A percentile compares a stretch with the other conserved stretches of the same genome.
phyloP scores from a whole-genome alignment of 2,329 filamentous ascomycete species.

The Pestalotiopsis sp. region DNA sequence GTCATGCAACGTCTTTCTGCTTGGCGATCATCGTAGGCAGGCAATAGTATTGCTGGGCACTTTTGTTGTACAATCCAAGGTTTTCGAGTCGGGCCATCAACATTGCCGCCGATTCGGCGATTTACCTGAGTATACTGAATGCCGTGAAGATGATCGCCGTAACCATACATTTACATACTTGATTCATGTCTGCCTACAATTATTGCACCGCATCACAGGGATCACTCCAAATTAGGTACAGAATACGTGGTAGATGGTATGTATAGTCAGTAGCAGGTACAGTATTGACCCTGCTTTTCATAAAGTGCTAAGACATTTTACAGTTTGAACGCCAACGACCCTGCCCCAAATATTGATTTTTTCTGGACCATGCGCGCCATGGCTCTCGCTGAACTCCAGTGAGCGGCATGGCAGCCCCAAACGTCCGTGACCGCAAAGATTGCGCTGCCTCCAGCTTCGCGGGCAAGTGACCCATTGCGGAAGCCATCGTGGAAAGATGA shows the following conservation, averaged over 20 bases:
- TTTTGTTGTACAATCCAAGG: no score
- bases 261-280: neutral
- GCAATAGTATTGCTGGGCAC: no score
- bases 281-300: neutral
- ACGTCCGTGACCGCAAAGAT: neutral
- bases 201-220: no score
- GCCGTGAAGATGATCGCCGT: no score
- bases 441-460: neutral
- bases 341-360: neutral
- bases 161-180: no score
- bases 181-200: no score
- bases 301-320: neutral
- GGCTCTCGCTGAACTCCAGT: neutral
- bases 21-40: no score
- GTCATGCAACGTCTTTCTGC: no score
- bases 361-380: neutral
- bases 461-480: neutral
- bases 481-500: neutral
- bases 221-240: no score
- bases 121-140: no score
- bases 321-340: neutral
- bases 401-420: neutral
- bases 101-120: no score
- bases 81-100: no score
- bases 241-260: neutral